Evolutionary conservation across 1,284 basidiomycete species (phyloP), one percentile per base, ranked within the genome.

Genomic region (Melanopsichium pennsylvanicum): DNA sequence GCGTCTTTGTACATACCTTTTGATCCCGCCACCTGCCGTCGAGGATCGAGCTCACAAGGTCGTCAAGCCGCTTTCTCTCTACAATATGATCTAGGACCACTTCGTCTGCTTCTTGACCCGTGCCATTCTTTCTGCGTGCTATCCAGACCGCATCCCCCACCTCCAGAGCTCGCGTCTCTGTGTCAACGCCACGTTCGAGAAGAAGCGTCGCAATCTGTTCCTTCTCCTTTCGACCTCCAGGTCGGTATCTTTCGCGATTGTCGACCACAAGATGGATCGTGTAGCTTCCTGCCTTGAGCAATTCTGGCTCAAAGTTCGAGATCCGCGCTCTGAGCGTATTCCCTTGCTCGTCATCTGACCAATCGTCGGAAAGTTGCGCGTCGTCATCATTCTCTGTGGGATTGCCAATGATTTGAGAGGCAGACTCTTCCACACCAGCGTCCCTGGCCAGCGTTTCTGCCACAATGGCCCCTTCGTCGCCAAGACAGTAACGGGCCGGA

Each of bases 141-240:
- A 87, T 79, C 86, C 86, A 87, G 22, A 84, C 78, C 55, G 85
- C 84, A 75, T 87, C 86, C 5, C 86, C 86, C 7, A 87, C 70
- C 25, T 83, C 80, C 29, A 87, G 71, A 2, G 84, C 82, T 16
- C 84, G 72, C 25, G 83, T 81, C 52, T 85, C 84, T n/a, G 84
- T 83, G 15, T 76, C 72, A 31, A 86, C 69, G 0, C 84, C 84
- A 12, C 69, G 71, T 22, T 66, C 62, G 2, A 51, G 39, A 32
- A 75, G 46, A 5, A 73, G 55, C 4, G 57, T 64, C 8, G 72
- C 70, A 9, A 78, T 63, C 22, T 43, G 57, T 27, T 59, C 47
- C 27, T 57, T 37, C 46, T 46, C 48, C 11, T 62, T 37, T 11
- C 55, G 57, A 25, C 61, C 25, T 5, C 60, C 56, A n/a, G 52